phyloP scores from a whole-genome alignment of 2,329 filamentous ascomycete species.

The Teratosphaeria zuluensis region DNA sequence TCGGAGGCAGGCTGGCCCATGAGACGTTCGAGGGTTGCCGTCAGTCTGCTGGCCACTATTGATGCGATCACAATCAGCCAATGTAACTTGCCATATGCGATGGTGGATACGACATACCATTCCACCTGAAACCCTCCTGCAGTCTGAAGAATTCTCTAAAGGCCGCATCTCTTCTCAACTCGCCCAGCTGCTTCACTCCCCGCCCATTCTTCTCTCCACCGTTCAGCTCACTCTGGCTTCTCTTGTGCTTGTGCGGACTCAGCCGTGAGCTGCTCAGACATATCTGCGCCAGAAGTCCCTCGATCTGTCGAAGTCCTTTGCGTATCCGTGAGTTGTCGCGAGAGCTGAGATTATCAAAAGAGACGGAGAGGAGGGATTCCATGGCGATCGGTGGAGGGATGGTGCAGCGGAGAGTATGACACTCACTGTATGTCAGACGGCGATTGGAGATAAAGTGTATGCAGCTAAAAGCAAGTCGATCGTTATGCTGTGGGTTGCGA shows the following conservation, averaged over 20 bases:
- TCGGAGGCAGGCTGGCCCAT: conserved; percentile 73
- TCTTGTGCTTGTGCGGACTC: conserved; percentile 33
- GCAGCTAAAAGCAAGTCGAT: neutral
- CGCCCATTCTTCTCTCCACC: conserved; percentile 11
- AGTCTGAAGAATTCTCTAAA: conserved; percentile 94
- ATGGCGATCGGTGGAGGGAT: conserved; percentile 39
- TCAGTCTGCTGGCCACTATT: conserved; percentile 70
- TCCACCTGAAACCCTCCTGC: conserved; percentile 97
- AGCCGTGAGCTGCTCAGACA: conserved; percentile 55
- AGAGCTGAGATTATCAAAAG: conserved; percentile 93
- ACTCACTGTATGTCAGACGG: neutral
- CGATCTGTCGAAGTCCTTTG: conserved; percentile 88
- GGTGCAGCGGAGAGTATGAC: too few species aligned
- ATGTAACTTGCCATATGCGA: neutral
- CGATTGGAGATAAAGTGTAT: neutral
- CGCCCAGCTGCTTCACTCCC: conserved; percentile 50
- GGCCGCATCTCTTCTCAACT: conserved; percentile 71
- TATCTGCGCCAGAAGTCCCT: conserved; percentile 87
- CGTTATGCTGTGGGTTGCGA: neutral
- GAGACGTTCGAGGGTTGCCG: conserved; percentile 75
- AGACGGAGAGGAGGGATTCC: conserved; percentile 84
- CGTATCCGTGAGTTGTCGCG: conserved; percentile 82
- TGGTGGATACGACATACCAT: conserved; percentile 42
- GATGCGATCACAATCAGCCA: neutral
- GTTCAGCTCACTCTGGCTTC: conserved; percentile 21